phyloP scores from a whole-genome alignment of 2,329 filamentous ascomycete species.

The Epichloe amarillans region DNA sequence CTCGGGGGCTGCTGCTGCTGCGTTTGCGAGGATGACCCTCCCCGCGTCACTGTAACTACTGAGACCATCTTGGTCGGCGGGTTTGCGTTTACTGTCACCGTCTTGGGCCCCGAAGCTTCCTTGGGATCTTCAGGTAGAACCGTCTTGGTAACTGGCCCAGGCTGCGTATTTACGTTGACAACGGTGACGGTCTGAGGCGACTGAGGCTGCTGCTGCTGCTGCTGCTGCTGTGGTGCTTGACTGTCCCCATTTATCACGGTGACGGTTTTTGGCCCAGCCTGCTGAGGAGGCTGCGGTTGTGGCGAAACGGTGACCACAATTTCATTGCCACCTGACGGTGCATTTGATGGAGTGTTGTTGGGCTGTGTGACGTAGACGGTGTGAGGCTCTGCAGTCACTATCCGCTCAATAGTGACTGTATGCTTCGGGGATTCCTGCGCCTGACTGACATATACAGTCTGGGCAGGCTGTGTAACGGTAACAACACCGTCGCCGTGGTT shows the following conservation, averaged over 20 bases:
- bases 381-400: slow-evolving; percentile 11
- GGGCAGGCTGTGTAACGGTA: slow-evolving; percentile 14
- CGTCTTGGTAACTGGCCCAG: slow-evolving; percentile 10
- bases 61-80: slow-evolving; percentile 10
- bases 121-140: slow-evolving; percentile 9
- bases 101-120: slow-evolving; percentile 7
- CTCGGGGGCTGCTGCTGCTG: not conserved
- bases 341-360: not conserved
- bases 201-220: slow-evolving; percentile 1
- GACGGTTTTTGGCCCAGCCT: slow-evolving; percentile 1
- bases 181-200: slow-evolving; percentile 5
- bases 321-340: not conserved
- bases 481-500: slow-evolving; percentile 11
- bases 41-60: slow-evolving; percentile 5
- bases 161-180: not conserved
- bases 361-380: slow-evolving; percentile 6
- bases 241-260: slow-evolving; percentile 2
- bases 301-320: slow-evolving; percentile 6
- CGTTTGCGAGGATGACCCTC: not conserved
- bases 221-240: not conserved
- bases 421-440: slow-evolving; percentile 7
- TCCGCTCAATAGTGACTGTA: slow-evolving; percentile 8
- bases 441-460: slow-evolving; percentile 16
- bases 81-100: slow-evolving; percentile 11
- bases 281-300: not conserved